These are phyloP conservation scores for Triticum aestivum DNA, from an alignment of 176 grass and related monocot genomes.

Conservation along the genomic window DNA sequence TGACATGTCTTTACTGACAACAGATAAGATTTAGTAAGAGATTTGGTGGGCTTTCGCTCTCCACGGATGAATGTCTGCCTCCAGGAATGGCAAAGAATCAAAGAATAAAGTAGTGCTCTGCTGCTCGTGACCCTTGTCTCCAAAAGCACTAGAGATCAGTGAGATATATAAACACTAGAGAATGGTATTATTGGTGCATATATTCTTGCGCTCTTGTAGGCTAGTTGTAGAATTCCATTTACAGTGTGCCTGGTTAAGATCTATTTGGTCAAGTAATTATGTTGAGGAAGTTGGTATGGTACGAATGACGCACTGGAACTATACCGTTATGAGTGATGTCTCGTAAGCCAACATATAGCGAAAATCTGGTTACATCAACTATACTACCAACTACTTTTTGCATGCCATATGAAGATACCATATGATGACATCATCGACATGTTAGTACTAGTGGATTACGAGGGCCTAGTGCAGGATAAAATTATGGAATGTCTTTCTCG, in stretches of 20 bases:
- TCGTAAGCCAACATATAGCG: not conserved
- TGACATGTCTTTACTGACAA: conserved; percentile 11
- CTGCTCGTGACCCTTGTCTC: conserved; percentile 1
- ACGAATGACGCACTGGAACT: not conserved
- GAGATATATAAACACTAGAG: not conserved
- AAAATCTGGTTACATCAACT: not conserved
- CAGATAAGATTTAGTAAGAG: conserved; percentile 21
- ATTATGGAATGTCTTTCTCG: not conserved
- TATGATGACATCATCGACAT: not conserved
- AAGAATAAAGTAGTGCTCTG: conserved; percentile 34
- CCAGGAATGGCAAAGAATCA: conserved; percentile 25
- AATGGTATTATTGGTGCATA: conserved; percentile 2
- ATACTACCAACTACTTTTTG: not conserved
- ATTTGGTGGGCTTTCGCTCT: conserved; percentile 41
- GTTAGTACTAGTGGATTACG: not conserved
- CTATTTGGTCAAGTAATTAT: not conserved
- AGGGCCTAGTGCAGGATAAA: conserved; percentile 1
- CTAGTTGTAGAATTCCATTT: not conserved
- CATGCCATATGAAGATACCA: not conserved
- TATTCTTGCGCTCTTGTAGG: not conserved
- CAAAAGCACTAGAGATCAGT: conserved; percentile 9
- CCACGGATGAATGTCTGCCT: conserved; percentile 4
- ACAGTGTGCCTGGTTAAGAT: not conserved
- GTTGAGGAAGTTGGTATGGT: not conserved
- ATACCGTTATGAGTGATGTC: not conserved